Conservation (phyloP, 352 stramenopile species). For the Globisporangium okanoganense region DNA sequence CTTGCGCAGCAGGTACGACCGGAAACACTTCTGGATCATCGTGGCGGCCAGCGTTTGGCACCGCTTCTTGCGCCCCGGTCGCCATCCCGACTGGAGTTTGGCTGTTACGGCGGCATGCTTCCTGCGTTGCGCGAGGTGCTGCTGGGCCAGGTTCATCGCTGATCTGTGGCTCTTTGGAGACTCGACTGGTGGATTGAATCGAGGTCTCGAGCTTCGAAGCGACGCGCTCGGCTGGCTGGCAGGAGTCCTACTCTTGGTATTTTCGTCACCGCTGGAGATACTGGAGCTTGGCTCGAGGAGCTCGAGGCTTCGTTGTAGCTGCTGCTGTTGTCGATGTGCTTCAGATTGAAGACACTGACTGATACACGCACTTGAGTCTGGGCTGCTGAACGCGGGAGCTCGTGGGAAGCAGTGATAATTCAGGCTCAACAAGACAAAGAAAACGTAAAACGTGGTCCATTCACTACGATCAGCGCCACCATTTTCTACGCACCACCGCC, state of each 20-base stretch:
- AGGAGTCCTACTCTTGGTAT: neutral
- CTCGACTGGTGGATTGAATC: neutral
- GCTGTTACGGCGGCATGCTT: constrained; percentile 22
- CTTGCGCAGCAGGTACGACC: constrained; percentile 52
- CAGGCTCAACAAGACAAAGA: neutral
- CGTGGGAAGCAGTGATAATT: neutral
- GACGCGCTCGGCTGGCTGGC: neutral
- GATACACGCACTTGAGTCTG: neutral
- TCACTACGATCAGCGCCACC: neutral
- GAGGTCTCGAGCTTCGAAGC: neutral
- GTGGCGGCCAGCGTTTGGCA: constrained; percentile 41
- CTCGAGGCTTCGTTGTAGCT: neutral
- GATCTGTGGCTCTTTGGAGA: neutral
- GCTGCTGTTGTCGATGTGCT: neutral
- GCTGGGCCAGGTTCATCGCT: constrained; percentile 2
- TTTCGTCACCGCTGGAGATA: neutral
- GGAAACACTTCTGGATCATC: constrained; percentile 74
- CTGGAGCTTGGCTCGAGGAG: neutral
- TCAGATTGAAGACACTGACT: neutral
- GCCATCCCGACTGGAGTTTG: constrained; percentile 65
- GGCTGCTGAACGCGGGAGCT: neutral
- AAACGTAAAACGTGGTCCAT: neutral
- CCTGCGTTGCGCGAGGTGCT: constrained; percentile 14
- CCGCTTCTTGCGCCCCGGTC: constrained; percentile 29
- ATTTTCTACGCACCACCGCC: neutral